Base-by-base conservation (phyloP, 2,329 filamentous ascomycete species). In the Cadophora gregata region DNA sequence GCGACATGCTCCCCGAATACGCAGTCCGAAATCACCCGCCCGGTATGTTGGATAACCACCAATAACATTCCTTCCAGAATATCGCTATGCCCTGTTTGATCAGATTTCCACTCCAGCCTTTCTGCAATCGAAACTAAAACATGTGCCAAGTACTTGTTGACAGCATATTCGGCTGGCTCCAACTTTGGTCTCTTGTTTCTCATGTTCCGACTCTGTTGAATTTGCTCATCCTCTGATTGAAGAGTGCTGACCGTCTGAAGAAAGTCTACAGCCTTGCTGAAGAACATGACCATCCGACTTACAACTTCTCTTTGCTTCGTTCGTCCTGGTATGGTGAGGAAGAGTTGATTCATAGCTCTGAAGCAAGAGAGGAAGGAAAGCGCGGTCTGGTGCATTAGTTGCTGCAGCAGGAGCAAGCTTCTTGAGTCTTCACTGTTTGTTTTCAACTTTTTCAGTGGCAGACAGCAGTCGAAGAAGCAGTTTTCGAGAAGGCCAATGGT, bases 1-100 rank as follows among this genome's bases (percentile, higher is more conserved):
- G 70, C 69, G 19, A 76, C 69, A 64, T 72, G 70, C 60, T 80
- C 78, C 16, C 76, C 73, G 66, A 82, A 82, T 6, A 78, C 73
- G 3, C 79, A 77, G 0, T 79, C 68, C 12, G 78, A 78, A 6
- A 83, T 70, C 24, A 81, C 65, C 31, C 75, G 77, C 0, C 81
- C 81, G 16, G 80, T 75, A 10, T 80, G 78, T 36, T 76, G 69
- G 0, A 83, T 70, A 4, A 80, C 63, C 10, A 77, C 60, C 53
- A 73, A 80, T 8, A 82, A 70, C 31, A 79, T 77, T 0, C 81
- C 81, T 72, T 83, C 81, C 19, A 82, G 71, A 5, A 81, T 65
- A 19, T 76, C 70, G 24, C 73, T 71, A 27, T 80, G 77, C 16
- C 72, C 72, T 25, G 66, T 19, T 53, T 71, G 65, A 14, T 63